Conservation (phyloP, 176 grass and related monocot genomes). For the Oryza meridionalis region DNA sequence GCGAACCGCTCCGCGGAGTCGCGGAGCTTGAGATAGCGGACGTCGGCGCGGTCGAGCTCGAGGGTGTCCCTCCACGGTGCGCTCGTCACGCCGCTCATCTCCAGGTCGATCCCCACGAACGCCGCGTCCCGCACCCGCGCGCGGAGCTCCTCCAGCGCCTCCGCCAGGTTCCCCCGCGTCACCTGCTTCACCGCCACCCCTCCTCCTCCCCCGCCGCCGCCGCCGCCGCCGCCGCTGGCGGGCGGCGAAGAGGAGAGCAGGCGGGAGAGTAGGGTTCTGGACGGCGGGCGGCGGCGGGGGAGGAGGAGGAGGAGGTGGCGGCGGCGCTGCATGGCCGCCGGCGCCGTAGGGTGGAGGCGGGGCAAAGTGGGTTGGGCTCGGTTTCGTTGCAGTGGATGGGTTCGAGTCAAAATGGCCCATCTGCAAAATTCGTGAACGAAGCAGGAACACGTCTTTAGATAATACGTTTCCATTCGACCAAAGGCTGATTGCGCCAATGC, state of each 20-base stretch:
- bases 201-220: not conserved
- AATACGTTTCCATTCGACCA: too few species aligned
- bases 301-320: conserved; percentile 29
- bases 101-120: conserved; percentile 82
- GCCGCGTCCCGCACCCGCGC: conserved; percentile 61
- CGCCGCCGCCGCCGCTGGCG: not conserved
- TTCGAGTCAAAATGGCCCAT: conserved; percentile 24
- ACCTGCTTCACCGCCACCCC: conserved; percentile 82
- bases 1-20: conserved; percentile 78
- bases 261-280: conserved; percentile 26
- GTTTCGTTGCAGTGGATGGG: not conserved
- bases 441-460: not conserved
- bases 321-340: conserved; percentile 45
- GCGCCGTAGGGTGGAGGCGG: conserved; percentile 12
- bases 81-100: conserved; percentile 90
- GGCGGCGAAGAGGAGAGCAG: conserved; percentile 39
- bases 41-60: conserved; percentile 82
- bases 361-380: conserved; percentile 11
- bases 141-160: conserved; percentile 61
- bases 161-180: conserved; percentile 61
- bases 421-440: not conserved
- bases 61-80: conserved; percentile 83
- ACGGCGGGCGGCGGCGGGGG: conserved; percentile 11
- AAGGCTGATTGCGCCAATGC: not conserved
- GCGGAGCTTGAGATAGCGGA: conserved; percentile 80